Evolutionary conservation across 495 filamentous ascomycete genomes (phyloP).

Genomic region (Lasiosphaeris hirsuta): DNA sequence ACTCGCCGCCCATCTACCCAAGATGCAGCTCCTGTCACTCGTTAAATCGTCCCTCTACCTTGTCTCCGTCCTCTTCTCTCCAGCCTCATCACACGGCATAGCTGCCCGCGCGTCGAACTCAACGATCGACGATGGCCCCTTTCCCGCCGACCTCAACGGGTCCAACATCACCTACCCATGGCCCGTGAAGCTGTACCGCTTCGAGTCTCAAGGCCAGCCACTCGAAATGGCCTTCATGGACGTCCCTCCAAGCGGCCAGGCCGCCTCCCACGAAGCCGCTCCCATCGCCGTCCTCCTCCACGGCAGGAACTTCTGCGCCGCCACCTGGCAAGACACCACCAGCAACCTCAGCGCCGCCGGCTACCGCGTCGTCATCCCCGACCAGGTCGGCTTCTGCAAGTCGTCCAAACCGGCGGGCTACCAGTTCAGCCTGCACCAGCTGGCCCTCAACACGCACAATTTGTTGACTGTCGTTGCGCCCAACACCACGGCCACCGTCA

Average conservation of each 20-base stretch:
- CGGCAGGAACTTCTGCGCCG: constrained; percentile 46
- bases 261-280: constrained; percentile 20
- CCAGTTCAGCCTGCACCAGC: constrained; percentile 42
- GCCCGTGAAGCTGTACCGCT: constrained; percentile 38
- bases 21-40: too few species aligned
- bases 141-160: constrained; percentile 35
- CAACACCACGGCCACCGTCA: constrained; percentile 32
- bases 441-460: constrained; percentile 38
- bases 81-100: too few species aligned
- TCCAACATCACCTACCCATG: constrained; percentile 44
- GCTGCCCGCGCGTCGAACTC: neutral
- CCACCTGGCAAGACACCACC: constrained; percentile 41
- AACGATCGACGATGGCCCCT: constrained; percentile 25
- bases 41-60: too few species aligned
- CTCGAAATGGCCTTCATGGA: constrained; percentile 50
- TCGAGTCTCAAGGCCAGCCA: constrained; percentile 34
- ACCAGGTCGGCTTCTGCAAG: too few species aligned
- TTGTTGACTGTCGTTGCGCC: constrained; percentile 30
- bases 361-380: constrained; percentile 44
- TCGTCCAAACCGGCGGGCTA: constrained; percentile 41
- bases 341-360: constrained; percentile 29
- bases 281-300: constrained; percentile 36
- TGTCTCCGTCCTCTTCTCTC: too few species aligned
- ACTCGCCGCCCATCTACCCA: too few species aligned
- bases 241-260: constrained; percentile 25